phyloP scores from a whole-genome alignment of 192 early-diverging fungal genomes.

The Backusella parvicylindrica region DNA sequence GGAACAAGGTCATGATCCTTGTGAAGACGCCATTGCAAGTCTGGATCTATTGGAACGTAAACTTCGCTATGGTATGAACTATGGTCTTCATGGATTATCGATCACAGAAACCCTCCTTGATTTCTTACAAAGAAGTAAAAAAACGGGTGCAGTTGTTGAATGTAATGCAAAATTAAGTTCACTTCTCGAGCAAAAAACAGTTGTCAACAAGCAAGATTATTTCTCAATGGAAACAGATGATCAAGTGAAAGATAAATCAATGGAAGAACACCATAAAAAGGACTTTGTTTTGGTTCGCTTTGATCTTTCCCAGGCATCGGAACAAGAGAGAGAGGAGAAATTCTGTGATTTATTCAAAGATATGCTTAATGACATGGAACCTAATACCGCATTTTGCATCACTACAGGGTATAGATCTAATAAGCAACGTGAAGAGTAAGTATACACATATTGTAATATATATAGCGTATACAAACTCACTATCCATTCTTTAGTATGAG shows the following conservation, averaged over 20 bases:
- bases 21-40: slow-evolving; percentile 64
- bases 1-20: slow-evolving; percentile 59
- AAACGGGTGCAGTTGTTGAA: slow-evolving; percentile 2
- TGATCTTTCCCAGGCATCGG: neutral
- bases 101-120: slow-evolving; percentile 10
- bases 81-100: slow-evolving; percentile 26
- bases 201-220: slow-evolving; percentile 3
- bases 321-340: neutral
- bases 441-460: too few species aligned
- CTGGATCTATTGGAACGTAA: slow-evolving; percentile 59
- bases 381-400: slow-evolving; percentile 4
- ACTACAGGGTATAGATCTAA: slow-evolving; percentile 11
- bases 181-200: neutral
- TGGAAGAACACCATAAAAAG: neutral
- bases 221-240: neutral
- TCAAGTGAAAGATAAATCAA: neutral
- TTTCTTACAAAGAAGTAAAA: neutral
- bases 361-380: slow-evolving; percentile 8
- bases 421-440: neutral
- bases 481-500: slow-evolving; percentile 4
- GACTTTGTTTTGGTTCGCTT: neutral
- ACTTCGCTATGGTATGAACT: slow-evolving; percentile 35
- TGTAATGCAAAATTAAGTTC: neutral
- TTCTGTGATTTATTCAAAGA: neutral
- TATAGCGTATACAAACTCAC: neutral